A percentile compares a stretch with the other conserved stretches of the same genome.
These are phyloP conservation scores for Chaetoscypha palmicola DNA, from an alignment of 2,329 filamentous ascomycete species.

Conservation along the genomic window DNA sequence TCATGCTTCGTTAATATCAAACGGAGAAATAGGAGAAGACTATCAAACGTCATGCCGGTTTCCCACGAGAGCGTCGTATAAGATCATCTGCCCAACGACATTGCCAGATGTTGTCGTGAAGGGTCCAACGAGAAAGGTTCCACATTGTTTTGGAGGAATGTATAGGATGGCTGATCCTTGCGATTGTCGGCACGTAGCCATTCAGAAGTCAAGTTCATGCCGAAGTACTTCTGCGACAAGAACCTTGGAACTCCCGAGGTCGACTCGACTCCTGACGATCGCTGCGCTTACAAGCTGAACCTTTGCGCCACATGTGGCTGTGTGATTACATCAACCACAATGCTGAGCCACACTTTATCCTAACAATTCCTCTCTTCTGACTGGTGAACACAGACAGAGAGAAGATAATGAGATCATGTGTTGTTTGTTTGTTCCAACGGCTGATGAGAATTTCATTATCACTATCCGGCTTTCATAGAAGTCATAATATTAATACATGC, in stretches of 20 bases:
- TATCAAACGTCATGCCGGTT: neutral
- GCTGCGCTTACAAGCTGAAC: neutral
- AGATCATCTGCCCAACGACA: neutral
- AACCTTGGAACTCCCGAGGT: neutral
- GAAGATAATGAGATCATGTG: too few relatives aligned
- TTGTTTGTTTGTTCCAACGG: too few relatives aligned
- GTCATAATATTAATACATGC: too few relatives aligned
- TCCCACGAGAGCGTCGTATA: too few relatives aligned
- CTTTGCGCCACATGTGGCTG: neutral
- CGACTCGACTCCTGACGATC: neutral
- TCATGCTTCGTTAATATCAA: neutral
- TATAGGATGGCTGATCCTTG: neutral
- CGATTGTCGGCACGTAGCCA: neutral
- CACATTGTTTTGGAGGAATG: neutral
- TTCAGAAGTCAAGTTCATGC: neutral
- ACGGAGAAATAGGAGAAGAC: neutral
- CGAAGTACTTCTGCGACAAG: too few relatives aligned
- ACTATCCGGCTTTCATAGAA: too few relatives aligned
- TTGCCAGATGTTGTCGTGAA: neutral
- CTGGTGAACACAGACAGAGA: too few relatives aligned
- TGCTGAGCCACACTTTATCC: neutral
- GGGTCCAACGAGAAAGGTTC: neutral
- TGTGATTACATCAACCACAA: neutral
- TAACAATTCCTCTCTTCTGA: too few relatives aligned
- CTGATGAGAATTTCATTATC: too few relatives aligned